A percentile compares a stretch with the other conserved stretches of the same genome.
Conservation (phyloP, 2,329 filamentous ascomycete species). For the Pseudogymnoascus verrucosus region DNA sequence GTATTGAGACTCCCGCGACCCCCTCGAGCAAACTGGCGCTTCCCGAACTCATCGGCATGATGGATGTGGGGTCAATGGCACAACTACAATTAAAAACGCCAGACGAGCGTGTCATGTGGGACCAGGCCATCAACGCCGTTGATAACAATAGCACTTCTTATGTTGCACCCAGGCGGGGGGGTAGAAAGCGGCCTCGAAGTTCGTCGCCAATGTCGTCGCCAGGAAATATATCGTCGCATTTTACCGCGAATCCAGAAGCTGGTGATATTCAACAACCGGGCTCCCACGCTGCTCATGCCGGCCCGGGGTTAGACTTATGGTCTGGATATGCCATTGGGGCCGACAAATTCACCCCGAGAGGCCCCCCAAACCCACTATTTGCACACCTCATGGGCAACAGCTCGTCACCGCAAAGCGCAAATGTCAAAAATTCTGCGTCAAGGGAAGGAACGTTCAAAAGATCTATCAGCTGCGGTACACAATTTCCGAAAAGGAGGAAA, state of each 20-base stretch:
- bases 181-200: constrained; percentile 60
- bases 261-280: constrained; percentile 53
- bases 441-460: constrained; percentile 48
- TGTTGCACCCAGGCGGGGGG: constrained; percentile 35
- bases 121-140: constrained; percentile 37
- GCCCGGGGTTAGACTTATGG: constrained; percentile 70
- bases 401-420: constrained; percentile 58
- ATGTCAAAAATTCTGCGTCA: constrained; percentile 32
- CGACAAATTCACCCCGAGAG: constrained; percentile 21
- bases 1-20: constrained; percentile 31
- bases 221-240: constrained; percentile 30
- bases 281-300: constrained; percentile 55
- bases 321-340: constrained; percentile 58
- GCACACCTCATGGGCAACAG: constrained; percentile 57
- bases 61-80: constrained; percentile 34
- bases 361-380: constrained; percentile 43
- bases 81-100: constrained; percentile 45
- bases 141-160: constrained; percentile 38
- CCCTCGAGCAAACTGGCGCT: constrained; percentile 47
- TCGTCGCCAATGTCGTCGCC: constrained; percentile 66
- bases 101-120: constrained; percentile 55
- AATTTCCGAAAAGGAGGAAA: constrained; percentile 65
- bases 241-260: constrained; percentile 21
- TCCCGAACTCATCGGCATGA: constrained; percentile 46
- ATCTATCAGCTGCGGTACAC: constrained; percentile 59